phyloP scores from a whole-genome alignment of 2,329 filamentous ascomycete genomes.

The Fusarium multiceps region DNA sequence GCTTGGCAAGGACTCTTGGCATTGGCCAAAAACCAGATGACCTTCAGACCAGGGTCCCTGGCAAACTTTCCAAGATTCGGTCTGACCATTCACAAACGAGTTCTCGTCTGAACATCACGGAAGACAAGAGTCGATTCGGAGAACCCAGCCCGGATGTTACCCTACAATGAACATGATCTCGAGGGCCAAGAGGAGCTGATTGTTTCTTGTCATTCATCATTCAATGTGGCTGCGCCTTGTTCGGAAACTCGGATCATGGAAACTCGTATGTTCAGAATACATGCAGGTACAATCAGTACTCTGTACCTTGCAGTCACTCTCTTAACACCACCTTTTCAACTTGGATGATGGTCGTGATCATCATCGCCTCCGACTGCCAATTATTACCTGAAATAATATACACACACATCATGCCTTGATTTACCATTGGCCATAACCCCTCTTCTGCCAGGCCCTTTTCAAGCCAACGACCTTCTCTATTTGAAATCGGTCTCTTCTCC shows the following conservation, averaged over 20 bases:
- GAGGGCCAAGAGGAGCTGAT: background rate
- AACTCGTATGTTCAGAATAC: slow-evolving; percentile 7
- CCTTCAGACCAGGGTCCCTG: slow-evolving; percentile 11
- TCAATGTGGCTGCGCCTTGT: slow-evolving; percentile 16
- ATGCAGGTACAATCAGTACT: slow-evolving; percentile 23
- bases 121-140: background rate
- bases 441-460: background rate
- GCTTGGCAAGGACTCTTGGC: slow-evolving; percentile 18
- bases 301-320: slow-evolving; percentile 2
- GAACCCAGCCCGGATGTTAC: slow-evolving; percentile 19
- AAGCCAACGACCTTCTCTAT: background rate
- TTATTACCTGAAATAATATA: slow-evolving; percentile 1
- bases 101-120: slow-evolving; percentile 20
- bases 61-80: slow-evolving; percentile 16
- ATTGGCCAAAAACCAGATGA: slow-evolving; percentile 9
- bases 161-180: slow-evolving; percentile 21
- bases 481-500: background rate
- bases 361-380: slow-evolving; percentile 17
- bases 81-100: slow-evolving; percentile 30
- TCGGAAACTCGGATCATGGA: slow-evolving; percentile 8
- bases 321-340: slow-evolving; percentile 15
- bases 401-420: background rate
- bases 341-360: slow-evolving; percentile 28
- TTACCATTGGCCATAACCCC: slow-evolving; percentile 22
- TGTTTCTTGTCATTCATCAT: slow-evolving; percentile 19